Evolutionary conservation across 1,139 yeast genomes (phyloP).

Genomic region (Saccharomyces hybrid): DNA sequence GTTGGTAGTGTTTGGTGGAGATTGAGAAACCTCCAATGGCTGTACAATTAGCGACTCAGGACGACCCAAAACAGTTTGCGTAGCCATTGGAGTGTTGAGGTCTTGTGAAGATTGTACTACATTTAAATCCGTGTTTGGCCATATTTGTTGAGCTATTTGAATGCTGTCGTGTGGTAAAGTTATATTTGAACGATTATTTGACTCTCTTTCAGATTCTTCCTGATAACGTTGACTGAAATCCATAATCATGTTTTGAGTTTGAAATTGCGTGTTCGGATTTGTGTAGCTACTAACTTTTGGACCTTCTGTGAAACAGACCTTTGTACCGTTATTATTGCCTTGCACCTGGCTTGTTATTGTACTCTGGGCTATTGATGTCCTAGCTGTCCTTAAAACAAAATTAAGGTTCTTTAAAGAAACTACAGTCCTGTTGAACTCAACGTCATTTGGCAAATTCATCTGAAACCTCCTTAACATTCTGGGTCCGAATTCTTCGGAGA

Average conservation of each 20-base stretch:
- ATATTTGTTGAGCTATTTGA: neutral
- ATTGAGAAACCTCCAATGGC: neutral
- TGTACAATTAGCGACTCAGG: neutral
- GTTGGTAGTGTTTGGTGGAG: neutral
- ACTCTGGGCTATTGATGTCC: neutral
- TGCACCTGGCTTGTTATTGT: neutral
- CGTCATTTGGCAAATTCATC: neutral
- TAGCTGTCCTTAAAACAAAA: neutral
- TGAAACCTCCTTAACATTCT: conserved; percentile 1
- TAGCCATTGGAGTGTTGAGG: neutral
- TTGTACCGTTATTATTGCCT: neutral
- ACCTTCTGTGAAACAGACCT: neutral
- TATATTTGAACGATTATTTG: neutral
- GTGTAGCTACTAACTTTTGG: neutral
- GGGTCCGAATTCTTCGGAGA: neutral
- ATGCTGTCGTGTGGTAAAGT: neutral
- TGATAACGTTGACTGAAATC: conserved; percentile 1
- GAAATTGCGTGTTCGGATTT: neutral
- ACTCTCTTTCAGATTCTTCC: neutral
- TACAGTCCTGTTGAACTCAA: neutral
- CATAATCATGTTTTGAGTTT: neutral
- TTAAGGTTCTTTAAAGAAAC: neutral
- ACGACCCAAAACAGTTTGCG: neutral
- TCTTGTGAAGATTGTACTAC: neutral
- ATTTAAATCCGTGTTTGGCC: neutral